A percentile compares a stretch with the other conserved stretches of the same genome.
These are phyloP conservation scores for Pseudogymnoascus verrucosus DNA, from an alignment of 2,329 filamentous ascomycete species.

Conservation along the genomic window DNA sequence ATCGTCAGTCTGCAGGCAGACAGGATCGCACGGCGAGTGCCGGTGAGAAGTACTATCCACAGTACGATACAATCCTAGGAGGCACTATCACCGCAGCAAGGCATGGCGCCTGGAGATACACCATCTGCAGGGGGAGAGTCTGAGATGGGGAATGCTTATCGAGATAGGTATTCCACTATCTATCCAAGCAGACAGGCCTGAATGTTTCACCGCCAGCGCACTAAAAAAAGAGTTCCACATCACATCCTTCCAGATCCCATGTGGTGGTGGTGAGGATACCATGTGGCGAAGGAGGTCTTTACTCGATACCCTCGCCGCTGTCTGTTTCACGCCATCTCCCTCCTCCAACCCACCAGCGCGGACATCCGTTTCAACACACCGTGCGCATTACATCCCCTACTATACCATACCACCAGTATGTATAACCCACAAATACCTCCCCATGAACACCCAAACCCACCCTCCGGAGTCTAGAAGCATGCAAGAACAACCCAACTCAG, in stretches of 20 bases:
- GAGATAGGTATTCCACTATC: background rate
- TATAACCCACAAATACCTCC: background rate
- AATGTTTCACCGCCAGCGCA: background rate
- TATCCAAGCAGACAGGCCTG: background rate
- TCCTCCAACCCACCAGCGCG: background rate
- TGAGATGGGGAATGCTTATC: background rate
- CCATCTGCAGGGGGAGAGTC: background rate
- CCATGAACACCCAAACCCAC: background rate
- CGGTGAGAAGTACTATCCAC: background rate
- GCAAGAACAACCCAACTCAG: background rate
- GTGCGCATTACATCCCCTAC: too few relatives aligned
- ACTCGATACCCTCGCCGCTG: background rate
- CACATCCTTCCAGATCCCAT: background rate
- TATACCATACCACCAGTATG: too few relatives aligned
- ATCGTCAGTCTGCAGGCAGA: too few relatives aligned
- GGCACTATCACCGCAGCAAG: background rate
- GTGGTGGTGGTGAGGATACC: too few relatives aligned
- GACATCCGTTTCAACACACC: background rate
- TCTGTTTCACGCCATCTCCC: background rate
- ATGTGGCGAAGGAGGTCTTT: background rate
- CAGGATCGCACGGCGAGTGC: background rate
- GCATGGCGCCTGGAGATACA: background rate
- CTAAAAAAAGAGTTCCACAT: background rate
- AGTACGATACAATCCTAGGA: background rate
- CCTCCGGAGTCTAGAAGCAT: background rate